Conservation (phyloP, 2,329 filamentous ascomycete species). For the Xylaria sp. region DNA sequence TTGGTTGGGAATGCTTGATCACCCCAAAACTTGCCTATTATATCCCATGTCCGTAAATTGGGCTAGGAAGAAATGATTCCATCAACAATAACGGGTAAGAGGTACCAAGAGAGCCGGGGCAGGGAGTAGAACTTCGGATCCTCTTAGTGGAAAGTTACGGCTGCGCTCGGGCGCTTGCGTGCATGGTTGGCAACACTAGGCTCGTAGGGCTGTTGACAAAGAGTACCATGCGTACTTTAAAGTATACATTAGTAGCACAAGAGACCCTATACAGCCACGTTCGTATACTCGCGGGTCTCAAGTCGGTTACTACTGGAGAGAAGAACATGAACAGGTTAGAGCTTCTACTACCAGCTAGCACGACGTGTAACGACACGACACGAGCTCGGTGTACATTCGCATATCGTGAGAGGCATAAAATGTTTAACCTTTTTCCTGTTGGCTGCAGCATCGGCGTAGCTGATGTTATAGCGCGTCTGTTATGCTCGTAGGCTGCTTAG, state of each 20-base stretch:
- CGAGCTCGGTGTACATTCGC: conserved; percentile 17
- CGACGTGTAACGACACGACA: conserved; percentile 1
- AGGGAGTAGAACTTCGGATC: conserved; percentile 10
- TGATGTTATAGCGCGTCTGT: conserved; percentile 35
- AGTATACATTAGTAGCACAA: neutral
- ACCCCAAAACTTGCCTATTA: neutral
- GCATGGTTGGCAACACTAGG: conserved; percentile 9
- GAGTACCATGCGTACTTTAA: conserved; percentile 3
- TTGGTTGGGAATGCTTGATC: neutral
- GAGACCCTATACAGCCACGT: neutral
- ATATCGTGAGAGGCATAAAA: conserved; percentile 13
- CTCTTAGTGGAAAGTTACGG: neutral
- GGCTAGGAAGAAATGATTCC: neutral
- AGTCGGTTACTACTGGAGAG: conserved; percentile 1
- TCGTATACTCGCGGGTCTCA: conserved; percentile 1
- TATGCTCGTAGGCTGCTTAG: conserved; percentile 40
- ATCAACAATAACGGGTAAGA: conserved; percentile 1
- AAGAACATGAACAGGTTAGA: conserved; percentile 8
- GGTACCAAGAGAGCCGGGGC: neutral
- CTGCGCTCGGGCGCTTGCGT: conserved; percentile 24
- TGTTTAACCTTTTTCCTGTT: conserved; percentile 33
- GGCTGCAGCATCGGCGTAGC: conserved; percentile 34
- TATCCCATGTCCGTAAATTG: neutral
- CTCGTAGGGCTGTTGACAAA: conserved; percentile 32
- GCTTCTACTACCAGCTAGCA: neutral